phyloP scores from a whole-genome alignment of 768 basidiomycete species.

The Leccinellum luteum region DNA sequence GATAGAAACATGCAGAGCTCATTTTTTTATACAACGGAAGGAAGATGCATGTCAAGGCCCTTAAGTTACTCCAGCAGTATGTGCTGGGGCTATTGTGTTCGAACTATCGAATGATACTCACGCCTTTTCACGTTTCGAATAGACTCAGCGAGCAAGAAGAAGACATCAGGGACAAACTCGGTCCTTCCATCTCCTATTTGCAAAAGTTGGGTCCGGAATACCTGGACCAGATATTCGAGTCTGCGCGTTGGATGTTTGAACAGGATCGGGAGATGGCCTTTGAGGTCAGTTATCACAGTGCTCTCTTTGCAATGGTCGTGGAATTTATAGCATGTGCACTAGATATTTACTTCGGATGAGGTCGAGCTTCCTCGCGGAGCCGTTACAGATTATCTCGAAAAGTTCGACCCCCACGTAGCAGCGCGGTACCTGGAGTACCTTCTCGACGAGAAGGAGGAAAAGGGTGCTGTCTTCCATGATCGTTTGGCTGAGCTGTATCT shows the following conservation, averaged over 20 bases:
- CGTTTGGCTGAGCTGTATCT: constrained; percentile 88
- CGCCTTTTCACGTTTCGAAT: not conserved
- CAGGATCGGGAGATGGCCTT: constrained; percentile 71
- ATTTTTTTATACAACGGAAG: constrained; percentile 91
- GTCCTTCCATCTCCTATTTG: constrained; percentile 84
- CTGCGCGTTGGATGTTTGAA: constrained; percentile 84
- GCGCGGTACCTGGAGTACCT: constrained; percentile 83
- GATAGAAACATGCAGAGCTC: constrained; percentile 87
- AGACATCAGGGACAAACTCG: constrained; percentile 75
- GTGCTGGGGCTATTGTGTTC: constrained; percentile 24
- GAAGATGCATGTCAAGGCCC: constrained; percentile 90
- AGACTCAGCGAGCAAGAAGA: constrained; percentile 80
- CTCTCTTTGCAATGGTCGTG: not conserved
- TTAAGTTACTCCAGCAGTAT: constrained; percentile 81
- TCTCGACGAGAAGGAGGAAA: constrained; percentile 71
- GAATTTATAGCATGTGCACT: not conserved
- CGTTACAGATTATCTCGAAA: constrained; percentile 78
- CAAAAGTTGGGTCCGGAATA: constrained; percentile 87
- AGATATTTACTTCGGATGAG: constrained; percentile 97
- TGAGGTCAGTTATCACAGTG: constrained; percentile 46
- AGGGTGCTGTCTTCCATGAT: constrained; percentile 72
- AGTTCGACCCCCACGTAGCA: constrained; percentile 65
- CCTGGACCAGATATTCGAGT: constrained; percentile 75
- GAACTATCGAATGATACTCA: not conserved
- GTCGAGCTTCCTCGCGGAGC: constrained; percentile 79